Evolutionary conservation across 164 flowering plant species (phyloP), one percentile per base, ranked within the genome.

Genomic region (Euptelea pleiosperma): DNA sequence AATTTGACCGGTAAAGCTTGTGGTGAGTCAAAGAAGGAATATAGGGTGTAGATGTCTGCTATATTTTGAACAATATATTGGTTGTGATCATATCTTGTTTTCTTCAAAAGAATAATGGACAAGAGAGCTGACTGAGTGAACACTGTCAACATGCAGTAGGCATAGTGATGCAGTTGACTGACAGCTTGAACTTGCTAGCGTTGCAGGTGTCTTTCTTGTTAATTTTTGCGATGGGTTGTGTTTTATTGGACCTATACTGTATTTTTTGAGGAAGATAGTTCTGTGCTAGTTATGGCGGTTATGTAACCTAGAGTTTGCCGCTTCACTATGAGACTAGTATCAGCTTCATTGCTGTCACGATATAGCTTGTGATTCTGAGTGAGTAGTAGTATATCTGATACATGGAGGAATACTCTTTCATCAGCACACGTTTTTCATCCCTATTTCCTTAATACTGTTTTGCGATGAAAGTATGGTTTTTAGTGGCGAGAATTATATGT

Each of bases 11-110:
- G 7, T 31, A 7, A 31, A 31, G 34, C 34, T 31, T 31, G 34
- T 3, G 34, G 34, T 40, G 4, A 16, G 44, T 9, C 18, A 4
- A n/a, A n/a, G 4, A 9, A 9, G 19, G 24, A 0, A 6, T 18
- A 2, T 36, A 36, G 2, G 10, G 10, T 10, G 3, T 42, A 42
- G 24, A 42, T 6, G 9, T 19, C 16, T 3, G 46, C 19, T 0
- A 16, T 18, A 42, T 42, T 19, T 18, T 18, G 19, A 18, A 16
- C 16, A 42, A 4, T 9, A 18, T 14, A n/a, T 28, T 10, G 19
- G 35, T 49, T 49, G 53, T 49, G 53, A 28, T 49, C 2, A 49
- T 30, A 28, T 49, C 21, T 6, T 28, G 4, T 49, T 15, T 49
- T 18, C 50, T 45, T n/a, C 8, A 0, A 18, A 49, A 11, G 19